Base-by-base conservation (phyloP, 1,139 yeast species). In the Yamadazyma jaroonii region DNA sequence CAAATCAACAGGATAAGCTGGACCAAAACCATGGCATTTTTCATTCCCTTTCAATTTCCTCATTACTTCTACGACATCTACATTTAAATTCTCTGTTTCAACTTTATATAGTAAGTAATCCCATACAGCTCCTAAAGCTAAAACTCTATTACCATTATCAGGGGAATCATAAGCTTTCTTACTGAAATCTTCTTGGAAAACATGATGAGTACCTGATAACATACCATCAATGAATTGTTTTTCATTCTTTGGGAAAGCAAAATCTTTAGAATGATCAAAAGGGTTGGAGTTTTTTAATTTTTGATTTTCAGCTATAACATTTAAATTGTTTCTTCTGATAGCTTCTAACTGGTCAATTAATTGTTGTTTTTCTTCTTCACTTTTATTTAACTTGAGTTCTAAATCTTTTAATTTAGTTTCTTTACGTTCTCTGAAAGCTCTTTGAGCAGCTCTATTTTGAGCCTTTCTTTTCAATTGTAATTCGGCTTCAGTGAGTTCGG, bases 371-470 rank as follows among this genome's bases (percentile, higher is more conserved):
- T 81, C 84, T 30, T 59, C 62, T 55, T 87, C 92, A 31, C 85
- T 76, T 44, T 73, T 69, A 26, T 66, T 61, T 44, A 87, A 62
- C 53, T 80, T 79, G 3, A 62, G 64, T 49, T 84, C 84, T 36
- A 87, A 67, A 46, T 82, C 89, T 51, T 81, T 82, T 42, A 87
- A 62, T 48, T 77, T 78, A 38, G 79, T 77, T 56, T 86, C 95
- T 56, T 86, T 85, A 36, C 96, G 77, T 57, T 86, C 94, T 46
- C 96, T 70, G 61, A 87, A 87, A 1, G 96, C 96, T 47, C 92
- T 69, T 61, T 87, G 96, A 0, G 96, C 95, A 4, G 92, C 94
- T 51, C 96, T 67, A 56, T 88, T 88, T 56, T 85, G 95, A 0
- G 90, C 90, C 56, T 82, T 86, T 36, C 85, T 74, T 55, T 79